A percentile compares a stretch with the other conserved stretches of the same genome.
Conservation (phyloP, 495 filamentous ascomycete genomes). For the Penicillium mononematosum region DNA sequence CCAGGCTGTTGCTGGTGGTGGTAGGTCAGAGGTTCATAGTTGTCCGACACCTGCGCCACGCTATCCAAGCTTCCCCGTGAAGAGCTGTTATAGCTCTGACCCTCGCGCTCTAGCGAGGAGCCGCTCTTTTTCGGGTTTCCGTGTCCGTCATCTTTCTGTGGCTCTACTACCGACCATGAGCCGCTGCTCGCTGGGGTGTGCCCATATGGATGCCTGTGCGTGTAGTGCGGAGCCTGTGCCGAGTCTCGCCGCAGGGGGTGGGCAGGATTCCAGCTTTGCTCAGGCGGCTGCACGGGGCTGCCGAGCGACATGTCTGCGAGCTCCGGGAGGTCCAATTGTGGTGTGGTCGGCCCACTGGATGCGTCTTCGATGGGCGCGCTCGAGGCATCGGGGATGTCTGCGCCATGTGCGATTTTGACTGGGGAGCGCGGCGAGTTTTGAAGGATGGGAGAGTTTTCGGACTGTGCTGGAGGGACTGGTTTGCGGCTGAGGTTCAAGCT, state of each 20-base stretch:
- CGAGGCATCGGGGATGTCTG: constrained; percentile 33
- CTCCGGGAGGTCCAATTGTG: constrained; percentile 25
- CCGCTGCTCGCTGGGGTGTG: constrained; percentile 42
- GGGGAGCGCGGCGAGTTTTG: constrained; percentile 42
- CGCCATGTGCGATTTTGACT: constrained; percentile 40
- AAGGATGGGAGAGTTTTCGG: constrained; percentile 25
- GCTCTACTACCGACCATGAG: constrained; percentile 43
- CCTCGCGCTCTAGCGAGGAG: constrained; percentile 29
- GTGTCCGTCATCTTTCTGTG: constrained; percentile 24
- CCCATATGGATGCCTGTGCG: constrained; percentile 22
- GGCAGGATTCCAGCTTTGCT: constrained; percentile 42
- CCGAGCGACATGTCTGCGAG: constrained; percentile 37
- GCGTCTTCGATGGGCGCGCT: constrained; percentile 34
- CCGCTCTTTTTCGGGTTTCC: constrained; percentile 26
- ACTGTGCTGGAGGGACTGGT: constrained; percentile 17
- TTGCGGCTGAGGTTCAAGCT: constrained; percentile 32
- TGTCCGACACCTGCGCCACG: constrained; percentile 32
- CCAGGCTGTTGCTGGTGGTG: constrained; percentile 45
- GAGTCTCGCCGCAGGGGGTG: constrained; percentile 46
- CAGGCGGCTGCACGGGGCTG: constrained; percentile 33
- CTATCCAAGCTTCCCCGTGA: constrained; percentile 46
- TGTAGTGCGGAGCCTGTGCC: constrained; percentile 18
- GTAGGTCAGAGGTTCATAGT: constrained; percentile 50
- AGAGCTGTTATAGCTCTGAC: constrained; percentile 32
- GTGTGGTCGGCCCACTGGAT: constrained; percentile 25